phyloP scores from a whole-genome alignment of 2,329 filamentous ascomycete species.

The Apiospora koreana region DNA sequence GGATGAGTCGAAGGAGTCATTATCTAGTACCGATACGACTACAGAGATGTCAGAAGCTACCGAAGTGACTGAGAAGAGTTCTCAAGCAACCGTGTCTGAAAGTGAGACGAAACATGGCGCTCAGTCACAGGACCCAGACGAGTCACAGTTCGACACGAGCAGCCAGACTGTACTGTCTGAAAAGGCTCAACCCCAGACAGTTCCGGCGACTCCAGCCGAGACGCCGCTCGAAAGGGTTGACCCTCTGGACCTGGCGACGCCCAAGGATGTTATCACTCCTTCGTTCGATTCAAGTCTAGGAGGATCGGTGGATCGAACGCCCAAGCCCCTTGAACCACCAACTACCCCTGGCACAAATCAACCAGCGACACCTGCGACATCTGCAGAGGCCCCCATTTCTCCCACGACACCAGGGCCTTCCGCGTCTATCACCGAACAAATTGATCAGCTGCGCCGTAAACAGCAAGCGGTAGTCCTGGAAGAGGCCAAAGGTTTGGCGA shows the following conservation, averaged over 20 bases:
- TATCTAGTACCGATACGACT: slow-evolving; percentile 68
- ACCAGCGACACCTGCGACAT: slow-evolving; percentile 19
- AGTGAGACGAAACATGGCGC: slow-evolving; percentile 22
- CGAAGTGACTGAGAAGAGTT: slow-evolving; percentile 49
- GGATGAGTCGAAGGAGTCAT: slow-evolving; percentile 79
- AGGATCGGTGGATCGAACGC: slow-evolving; percentile 12
- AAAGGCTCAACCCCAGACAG: slow-evolving; percentile 29
- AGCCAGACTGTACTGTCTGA: slow-evolving; percentile 18
- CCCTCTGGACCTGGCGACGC: slow-evolving; percentile 50
- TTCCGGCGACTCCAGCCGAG: slow-evolving; percentile 27
- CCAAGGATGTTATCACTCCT: slow-evolving; percentile 30
- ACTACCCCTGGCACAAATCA: background rate
- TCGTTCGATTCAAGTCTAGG: slow-evolving; percentile 20
- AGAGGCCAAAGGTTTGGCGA: slow-evolving; percentile 22
- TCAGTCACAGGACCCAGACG: slow-evolving; percentile 23
- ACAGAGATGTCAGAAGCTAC: slow-evolving; percentile 57
- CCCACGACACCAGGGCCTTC: slow-evolving; percentile 15
- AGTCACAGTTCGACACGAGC: slow-evolving; percentile 18
- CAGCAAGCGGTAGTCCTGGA: slow-evolving; percentile 40
- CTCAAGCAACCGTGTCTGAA: slow-evolving; percentile 35
- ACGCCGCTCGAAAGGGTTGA: slow-evolving; percentile 48
- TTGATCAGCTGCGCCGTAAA: slow-evolving; percentile 49
- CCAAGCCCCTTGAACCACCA: slow-evolving; percentile 22
- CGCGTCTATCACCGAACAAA: slow-evolving; percentile 31
- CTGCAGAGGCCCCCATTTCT: slow-evolving; percentile 18